Evolutionary conservation across 345 rosid species (phyloP).

Genomic region (Adansonia digitata): DNA sequence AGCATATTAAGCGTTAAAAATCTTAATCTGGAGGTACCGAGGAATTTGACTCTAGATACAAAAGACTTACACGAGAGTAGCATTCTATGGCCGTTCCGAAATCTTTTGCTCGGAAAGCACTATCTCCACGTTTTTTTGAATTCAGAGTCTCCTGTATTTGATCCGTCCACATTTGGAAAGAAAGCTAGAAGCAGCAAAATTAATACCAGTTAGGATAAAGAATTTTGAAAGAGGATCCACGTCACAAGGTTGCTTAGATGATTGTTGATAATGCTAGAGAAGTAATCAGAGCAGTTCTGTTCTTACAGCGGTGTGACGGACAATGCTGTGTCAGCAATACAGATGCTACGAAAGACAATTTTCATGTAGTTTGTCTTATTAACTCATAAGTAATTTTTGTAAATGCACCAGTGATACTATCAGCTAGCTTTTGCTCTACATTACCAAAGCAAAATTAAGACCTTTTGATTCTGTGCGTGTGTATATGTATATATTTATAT

Average conservation of each 20-base stretch:
- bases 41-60: background rate
- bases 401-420: background rate
- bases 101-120: constrained; percentile 58
- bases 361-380: background rate
- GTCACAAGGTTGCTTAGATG: background rate
- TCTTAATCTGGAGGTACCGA: background rate
- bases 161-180: constrained; percentile 69
- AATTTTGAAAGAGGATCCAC: background rate
- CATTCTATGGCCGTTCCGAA: constrained; percentile 48
- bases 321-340: background rate
- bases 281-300: background rate
- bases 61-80: constrained; percentile 44
- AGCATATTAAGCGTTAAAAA: background rate
- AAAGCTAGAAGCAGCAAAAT: constrained; percentile 44
- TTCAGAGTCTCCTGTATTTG: constrained; percentile 64
- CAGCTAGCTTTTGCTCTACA: background rate
- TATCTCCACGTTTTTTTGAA: constrained; percentile 58
- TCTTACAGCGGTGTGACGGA: background rate
- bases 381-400: background rate
- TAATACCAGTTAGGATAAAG: background rate
- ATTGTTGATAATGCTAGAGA: background rate
- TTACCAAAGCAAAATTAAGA: background rate
- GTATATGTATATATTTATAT: too few relatives aligned
- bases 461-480: background rate
- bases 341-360: background rate